A percentile compares a stretch with the other conserved stretches of the same genome.
phyloP scores from a whole-genome alignment of 2,329 filamentous ascomycete species.

The Ceratocystis papillata region DNA sequence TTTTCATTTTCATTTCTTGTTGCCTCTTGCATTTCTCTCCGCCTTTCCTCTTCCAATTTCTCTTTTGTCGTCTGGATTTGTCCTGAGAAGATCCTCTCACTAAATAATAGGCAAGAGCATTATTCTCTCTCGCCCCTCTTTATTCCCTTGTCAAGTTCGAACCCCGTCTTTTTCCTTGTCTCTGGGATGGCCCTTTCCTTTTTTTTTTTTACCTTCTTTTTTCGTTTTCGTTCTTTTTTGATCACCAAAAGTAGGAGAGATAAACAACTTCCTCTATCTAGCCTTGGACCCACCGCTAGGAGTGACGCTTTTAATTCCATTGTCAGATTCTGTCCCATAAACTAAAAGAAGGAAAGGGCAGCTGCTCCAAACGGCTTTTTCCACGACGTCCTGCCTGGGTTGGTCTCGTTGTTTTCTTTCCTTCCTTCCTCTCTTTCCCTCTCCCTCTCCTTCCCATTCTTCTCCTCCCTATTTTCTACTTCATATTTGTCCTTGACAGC shows the following conservation, averaged over 20 bases:
- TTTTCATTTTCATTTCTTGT: not conserved
- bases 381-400: not conserved
- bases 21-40: not conserved
- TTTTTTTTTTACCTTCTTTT: not conserved
- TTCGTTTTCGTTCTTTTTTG: not conserved
- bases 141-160: not conserved
- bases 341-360: not conserved
- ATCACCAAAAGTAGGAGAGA: not conserved
- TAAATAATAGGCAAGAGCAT: not conserved
- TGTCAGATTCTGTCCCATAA: not conserved
- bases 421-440: not conserved
- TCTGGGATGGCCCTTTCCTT: not conserved
- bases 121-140: not conserved
- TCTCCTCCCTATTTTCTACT: not conserved
- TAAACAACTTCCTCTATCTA: not conserved
- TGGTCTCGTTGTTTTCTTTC: not conserved
- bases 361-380: not conserved
- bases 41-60: not conserved
- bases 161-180: not conserved
- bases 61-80: not conserved
- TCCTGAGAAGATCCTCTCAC: not conserved
- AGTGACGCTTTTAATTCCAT: not conserved
- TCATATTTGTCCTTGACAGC: slow-evolving; percentile 12
- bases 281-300: not conserved
- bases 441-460: not conserved